These are phyloP conservation scores for Phytophthora tentaculata DNA, from an alignment of 352 stramenopile genomes.

Conservation along the genomic window DNA sequence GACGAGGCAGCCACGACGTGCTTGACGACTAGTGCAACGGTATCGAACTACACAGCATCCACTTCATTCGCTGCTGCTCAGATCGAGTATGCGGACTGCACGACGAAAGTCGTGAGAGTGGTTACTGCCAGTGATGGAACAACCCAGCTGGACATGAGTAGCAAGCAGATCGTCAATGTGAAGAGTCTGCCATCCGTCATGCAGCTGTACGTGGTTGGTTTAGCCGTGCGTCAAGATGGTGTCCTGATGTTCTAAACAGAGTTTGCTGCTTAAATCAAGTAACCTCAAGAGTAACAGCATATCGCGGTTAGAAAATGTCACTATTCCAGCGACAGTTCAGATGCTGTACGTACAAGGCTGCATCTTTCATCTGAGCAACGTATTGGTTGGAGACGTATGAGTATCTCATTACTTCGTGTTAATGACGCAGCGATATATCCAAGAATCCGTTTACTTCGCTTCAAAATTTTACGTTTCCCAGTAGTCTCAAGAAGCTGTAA, in stretches of 20 bases:
- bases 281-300: slow-evolving; percentile 49
- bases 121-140: slow-evolving; percentile 8
- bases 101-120: slow-evolving; percentile 29
- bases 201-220: slow-evolving; percentile 28
- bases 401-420: background rate
- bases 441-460: slow-evolving; percentile 43
- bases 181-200: slow-evolving; percentile 39
- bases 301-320: slow-evolving; percentile 20
- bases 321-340: slow-evolving; percentile 35
- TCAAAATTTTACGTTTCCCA: slow-evolving; percentile 29
- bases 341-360: slow-evolving; percentile 33
- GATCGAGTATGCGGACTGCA: slow-evolving; percentile 34
- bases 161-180: slow-evolving; percentile 35
- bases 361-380: background rate
- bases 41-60: slow-evolving; percentile 16
- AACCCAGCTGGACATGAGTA: slow-evolving; percentile 34
- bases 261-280: slow-evolving; percentile 13
- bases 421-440: slow-evolving; percentile 39
- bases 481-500: slow-evolving; percentile 40
- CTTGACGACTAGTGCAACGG: slow-evolving; percentile 11
- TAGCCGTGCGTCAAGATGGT: background rate
- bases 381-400: background rate
- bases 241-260: background rate
- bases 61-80: slow-evolving; percentile 19
- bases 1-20: slow-evolving; percentile 7